Conservation (phyloP, 2,329 filamentous ascomycete genomes). For the Trichoderma sp. region DNA sequence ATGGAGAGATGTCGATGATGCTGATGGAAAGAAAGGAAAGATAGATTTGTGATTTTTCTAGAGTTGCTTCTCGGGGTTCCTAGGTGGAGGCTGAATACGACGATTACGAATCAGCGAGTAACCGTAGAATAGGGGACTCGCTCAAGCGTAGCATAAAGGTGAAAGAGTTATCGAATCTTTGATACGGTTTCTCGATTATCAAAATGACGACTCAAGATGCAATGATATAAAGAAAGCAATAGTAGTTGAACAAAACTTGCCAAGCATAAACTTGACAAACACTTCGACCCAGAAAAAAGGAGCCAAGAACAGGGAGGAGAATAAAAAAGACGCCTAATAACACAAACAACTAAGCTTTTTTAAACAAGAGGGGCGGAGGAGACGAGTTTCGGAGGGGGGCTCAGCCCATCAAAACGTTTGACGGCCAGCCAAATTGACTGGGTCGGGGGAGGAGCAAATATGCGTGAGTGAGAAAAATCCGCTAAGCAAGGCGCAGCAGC, state of each 20-base stretch:
- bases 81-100: not conserved
- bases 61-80: not conserved
- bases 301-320: not conserved
- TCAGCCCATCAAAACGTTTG: not conserved
- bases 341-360: constrained; percentile 14
- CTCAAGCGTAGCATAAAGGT: too few species aligned
- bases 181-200: not conserved
- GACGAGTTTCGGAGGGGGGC: not conserved
- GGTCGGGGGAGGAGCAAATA: not conserved
- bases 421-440: not conserved
- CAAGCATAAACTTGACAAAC: not conserved
- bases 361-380: not conserved
- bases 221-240: not conserved
- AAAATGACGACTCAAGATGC: not conserved
- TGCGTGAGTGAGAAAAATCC: not conserved
- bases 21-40: not conserved
- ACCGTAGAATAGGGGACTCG: not conserved
- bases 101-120: not conserved
- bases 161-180: not conserved
- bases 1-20: not conserved
- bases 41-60: not conserved
- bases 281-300: not conserved
- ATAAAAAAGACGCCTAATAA: not conserved
- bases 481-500: constrained; percentile 16
- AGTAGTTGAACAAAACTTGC: not conserved